Conservation (phyloP, 2,329 filamentous ascomycete species). For the Xylariaceae sp. region DNA sequence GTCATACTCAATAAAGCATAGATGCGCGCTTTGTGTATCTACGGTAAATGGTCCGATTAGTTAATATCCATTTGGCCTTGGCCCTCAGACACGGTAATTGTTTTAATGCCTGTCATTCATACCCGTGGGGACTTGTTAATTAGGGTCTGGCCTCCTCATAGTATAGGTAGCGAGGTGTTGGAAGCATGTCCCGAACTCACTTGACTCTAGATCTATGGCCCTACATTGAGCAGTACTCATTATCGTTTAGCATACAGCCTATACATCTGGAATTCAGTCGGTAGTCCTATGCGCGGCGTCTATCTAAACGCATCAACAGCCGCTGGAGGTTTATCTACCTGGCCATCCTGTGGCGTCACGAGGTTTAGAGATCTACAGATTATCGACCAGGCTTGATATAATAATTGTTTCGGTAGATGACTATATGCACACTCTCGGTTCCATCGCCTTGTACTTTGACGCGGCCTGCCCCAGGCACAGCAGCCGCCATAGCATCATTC, state of each 20-base stretch:
- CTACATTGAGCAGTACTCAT: conserved; percentile 7
- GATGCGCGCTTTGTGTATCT: conserved; percentile 27
- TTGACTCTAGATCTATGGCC: neutral
- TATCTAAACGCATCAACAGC: conserved; percentile 32
- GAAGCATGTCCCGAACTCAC: conserved; percentile 26
- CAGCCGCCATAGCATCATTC: neutral
- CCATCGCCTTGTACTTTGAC: conserved; percentile 6
- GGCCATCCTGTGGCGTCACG: conserved; percentile 15
- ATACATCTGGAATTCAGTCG: conserved; percentile 29
- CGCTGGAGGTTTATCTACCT: conserved; percentile 15
- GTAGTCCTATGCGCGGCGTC: conserved; percentile 32
- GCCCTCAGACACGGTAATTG: conserved; percentile 31
- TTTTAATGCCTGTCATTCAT: conserved; percentile 22
- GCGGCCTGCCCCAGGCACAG: neutral
- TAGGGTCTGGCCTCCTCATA: conserved; percentile 11
- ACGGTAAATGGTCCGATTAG: conserved; percentile 37
- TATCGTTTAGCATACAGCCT: conserved; percentile 34
- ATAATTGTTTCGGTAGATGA: conserved; percentile 21
- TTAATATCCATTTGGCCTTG: conserved; percentile 36
- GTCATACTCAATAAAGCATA: conserved; percentile 32
- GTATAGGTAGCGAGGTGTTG: conserved; percentile 23
- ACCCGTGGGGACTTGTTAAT: conserved; percentile 28
- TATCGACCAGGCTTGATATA: neutral
- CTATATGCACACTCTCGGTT: conserved; percentile 1
- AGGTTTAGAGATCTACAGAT: conserved; percentile 9